Conservation (phyloP, 2,329 filamentous ascomycete species). For the Talaromyces sp. region DNA sequence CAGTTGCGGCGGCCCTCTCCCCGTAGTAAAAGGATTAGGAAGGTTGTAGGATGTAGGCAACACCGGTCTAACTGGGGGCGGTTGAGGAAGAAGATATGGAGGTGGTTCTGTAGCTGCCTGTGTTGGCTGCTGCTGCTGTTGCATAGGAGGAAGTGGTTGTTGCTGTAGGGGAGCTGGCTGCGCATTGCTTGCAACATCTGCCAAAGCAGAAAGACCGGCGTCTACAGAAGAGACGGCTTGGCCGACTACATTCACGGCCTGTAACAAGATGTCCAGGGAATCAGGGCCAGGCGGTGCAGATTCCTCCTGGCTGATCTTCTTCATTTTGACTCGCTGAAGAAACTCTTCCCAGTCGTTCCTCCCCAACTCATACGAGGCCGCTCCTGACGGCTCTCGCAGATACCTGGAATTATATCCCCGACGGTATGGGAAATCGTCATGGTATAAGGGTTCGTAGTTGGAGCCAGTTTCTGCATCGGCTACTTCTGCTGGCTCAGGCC, state of each 20-base stretch:
- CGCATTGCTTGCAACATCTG: slow-evolving; percentile 21
- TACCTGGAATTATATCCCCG: slow-evolving; percentile 33
- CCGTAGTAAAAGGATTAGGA: slow-evolving; percentile 34
- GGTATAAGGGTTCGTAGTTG: slow-evolving; percentile 23
- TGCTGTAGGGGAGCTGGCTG: slow-evolving; percentile 13
- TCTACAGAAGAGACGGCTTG: slow-evolving; percentile 11
- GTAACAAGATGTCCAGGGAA: slow-evolving; percentile 23
- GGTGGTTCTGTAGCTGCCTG: slow-evolving; percentile 29
- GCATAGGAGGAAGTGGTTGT: slow-evolving; percentile 20
- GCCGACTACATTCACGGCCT: slow-evolving; percentile 23
- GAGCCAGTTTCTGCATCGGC: slow-evolving; percentile 19
- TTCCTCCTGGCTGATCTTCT: slow-evolving; percentile 28
- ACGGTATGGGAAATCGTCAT: slow-evolving; percentile 22
- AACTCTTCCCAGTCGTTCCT: slow-evolving; percentile 38
- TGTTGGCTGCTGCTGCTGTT: slow-evolving; percentile 12
- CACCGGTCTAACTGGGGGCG: slow-evolving; percentile 28
- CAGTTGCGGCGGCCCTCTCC: slow-evolving; percentile 31
- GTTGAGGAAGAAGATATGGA: slow-evolving; percentile 24
- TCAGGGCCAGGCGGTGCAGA: slow-evolving; percentile 16
- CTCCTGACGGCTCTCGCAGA: slow-evolving; percentile 30
- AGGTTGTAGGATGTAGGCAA: slow-evolving; percentile 31
- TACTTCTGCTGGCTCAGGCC: background rate
- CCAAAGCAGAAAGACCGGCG: slow-evolving; percentile 26
- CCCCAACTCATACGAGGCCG: slow-evolving; percentile 31
- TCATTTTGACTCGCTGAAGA: slow-evolving; percentile 35